Evolutionary conservation across 345 rosid genomes (phyloP).

Genomic region (Arabidopsis arenosa): DNA sequence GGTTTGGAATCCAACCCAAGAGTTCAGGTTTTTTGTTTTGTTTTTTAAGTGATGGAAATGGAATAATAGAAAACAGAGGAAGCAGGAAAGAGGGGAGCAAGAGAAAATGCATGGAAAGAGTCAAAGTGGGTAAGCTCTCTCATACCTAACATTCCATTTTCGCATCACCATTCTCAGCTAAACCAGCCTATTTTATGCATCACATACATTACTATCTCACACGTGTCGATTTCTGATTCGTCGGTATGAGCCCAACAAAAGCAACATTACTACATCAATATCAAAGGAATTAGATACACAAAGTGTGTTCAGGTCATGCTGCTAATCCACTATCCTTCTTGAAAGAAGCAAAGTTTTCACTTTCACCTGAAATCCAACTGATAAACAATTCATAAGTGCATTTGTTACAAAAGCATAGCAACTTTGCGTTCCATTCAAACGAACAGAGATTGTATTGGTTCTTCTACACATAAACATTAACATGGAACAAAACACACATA

Average conservation of each 20-base stretch:
- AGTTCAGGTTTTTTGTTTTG: background rate
- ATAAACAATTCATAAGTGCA: background rate
- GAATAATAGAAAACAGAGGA: background rate
- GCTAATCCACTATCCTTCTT: background rate
- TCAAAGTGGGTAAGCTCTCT: constrained; percentile 48
- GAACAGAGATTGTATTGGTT: constrained; percentile 7
- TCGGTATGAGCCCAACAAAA: background rate
- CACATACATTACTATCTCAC: constrained; percentile 23
- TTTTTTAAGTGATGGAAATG: background rate
- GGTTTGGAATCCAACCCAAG: background rate
- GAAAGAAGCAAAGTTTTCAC: background rate
- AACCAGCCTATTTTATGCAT: constrained; percentile 26
- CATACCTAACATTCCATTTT: constrained; percentile 34
- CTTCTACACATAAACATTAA: constrained; percentile 29
- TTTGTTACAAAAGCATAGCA: constrained; percentile 4
- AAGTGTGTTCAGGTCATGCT: background rate
- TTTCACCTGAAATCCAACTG: background rate
- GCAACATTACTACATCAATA: background rate
- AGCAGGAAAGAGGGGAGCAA: constrained; percentile 11
- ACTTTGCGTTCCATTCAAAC: constrained; percentile 17
- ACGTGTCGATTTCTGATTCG: constrained; percentile 3
- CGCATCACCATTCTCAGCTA: constrained; percentile 44
- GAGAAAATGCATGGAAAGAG: constrained; percentile 42
- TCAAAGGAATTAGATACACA: background rate
- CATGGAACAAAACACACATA: constrained; percentile 18